These are phyloP conservation scores for Kalmusia sp. DNA, from an alignment of 2,329 filamentous ascomycete genomes.

Conservation along the genomic window DNA sequence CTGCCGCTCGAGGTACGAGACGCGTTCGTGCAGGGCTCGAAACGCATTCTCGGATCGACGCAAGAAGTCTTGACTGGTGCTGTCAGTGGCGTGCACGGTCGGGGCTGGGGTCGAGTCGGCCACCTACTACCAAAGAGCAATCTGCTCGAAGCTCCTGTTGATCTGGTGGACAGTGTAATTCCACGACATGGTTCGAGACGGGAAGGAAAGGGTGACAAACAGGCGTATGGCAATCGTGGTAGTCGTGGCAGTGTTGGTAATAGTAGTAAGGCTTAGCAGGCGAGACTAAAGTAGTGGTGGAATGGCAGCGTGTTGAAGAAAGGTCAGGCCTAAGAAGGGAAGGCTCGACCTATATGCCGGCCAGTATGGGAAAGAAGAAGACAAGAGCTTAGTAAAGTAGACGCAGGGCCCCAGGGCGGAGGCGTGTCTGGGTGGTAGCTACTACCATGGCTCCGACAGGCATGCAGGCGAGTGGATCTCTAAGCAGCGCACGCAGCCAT, in stretches of 20 bases:
- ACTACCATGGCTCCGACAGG: slow-evolving; percentile 18
- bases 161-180: slow-evolving; percentile 39
- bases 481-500: slow-evolving; percentile 16
- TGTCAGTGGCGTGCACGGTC: slow-evolving; percentile 12
- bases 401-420: slow-evolving; percentile 16
- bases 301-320: too few relatives aligned
- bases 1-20: slow-evolving; percentile 33
- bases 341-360: not conserved
- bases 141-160: slow-evolving; percentile 41
- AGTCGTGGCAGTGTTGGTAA: too few relatives aligned
- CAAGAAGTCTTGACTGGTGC: slow-evolving; percentile 36
- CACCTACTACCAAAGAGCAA: slow-evolving; percentile 41
- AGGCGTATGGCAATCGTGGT: too few relatives aligned
- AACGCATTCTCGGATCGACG: slow-evolving; percentile 38
- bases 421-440: slow-evolving; percentile 24
- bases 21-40: slow-evolving; percentile 33
- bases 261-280: too few relatives aligned
- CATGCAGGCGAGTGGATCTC: slow-evolving; percentile 28
- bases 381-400: slow-evolving; percentile 26
- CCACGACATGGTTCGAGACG: slow-evolving; percentile 34
- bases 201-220: not conserved
- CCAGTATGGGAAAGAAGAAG: slow-evolving; percentile 7
- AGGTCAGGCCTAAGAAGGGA: too few relatives aligned
- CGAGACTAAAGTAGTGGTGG: too few relatives aligned
- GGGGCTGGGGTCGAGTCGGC: too few relatives aligned